Conservation (phyloP, 129 eudicot genomes). For the carrot (Daucus carota) region DNA sequence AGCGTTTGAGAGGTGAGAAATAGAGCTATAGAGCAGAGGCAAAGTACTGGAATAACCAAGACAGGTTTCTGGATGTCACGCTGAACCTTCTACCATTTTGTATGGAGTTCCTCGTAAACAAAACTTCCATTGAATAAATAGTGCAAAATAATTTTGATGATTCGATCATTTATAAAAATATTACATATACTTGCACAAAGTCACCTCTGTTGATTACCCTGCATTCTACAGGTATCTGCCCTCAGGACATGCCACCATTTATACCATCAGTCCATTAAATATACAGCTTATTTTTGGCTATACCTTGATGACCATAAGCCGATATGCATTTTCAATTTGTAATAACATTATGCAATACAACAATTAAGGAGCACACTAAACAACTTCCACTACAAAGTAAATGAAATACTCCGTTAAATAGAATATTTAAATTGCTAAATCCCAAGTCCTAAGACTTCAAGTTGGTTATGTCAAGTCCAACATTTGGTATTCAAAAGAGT, state of each 20-base stretch:
- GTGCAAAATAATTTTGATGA: neutral
- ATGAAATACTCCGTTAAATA: neutral
- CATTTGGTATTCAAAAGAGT: neutral
- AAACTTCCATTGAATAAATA: too few relatives aligned
- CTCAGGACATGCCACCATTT: too few relatives aligned
- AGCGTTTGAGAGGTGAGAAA: too few relatives aligned
- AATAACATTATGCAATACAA: neutral
- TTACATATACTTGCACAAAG: neutral
- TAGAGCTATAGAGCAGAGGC: too few relatives aligned
- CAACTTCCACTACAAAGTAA: neutral
- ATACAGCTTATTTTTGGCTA: neutral
- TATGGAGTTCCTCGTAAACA: neutral
- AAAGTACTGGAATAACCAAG: too few relatives aligned
- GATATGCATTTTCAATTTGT: neutral
- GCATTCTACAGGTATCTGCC: neutral
- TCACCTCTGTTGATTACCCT: neutral
- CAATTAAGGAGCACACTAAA: neutral
- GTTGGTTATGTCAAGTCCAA: neutral
- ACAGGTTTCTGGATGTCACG: too few relatives aligned
- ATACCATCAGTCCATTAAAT: too few relatives aligned
- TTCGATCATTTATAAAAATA: neutral
- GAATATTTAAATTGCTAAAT: neutral
- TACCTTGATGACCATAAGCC: neutral
- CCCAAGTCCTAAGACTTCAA: conserved; percentile 1
- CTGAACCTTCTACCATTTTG: too few relatives aligned